Percentiles rank a stretch among this genome's conserved stretches.
Evolutionary conservation across 2,329 filamentous ascomycete species (phyloP).

Genomic region (Canariomyces notabilis): DNA sequence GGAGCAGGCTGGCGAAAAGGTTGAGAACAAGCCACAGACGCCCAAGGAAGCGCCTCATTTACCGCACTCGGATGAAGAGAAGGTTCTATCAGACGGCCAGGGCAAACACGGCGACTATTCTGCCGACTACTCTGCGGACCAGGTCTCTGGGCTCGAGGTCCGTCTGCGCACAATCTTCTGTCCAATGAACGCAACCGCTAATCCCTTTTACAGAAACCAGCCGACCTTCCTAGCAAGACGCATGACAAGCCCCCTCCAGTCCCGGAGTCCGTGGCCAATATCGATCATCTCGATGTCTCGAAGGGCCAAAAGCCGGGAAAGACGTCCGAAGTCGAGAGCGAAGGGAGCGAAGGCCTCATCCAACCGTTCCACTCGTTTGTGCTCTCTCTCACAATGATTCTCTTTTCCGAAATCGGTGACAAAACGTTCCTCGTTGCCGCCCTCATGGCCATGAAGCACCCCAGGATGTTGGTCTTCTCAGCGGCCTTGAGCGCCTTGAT

Average conservation of each 20-base stretch:
- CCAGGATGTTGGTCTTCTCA: constrained; percentile 86
- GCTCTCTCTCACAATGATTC: constrained; percentile 93
- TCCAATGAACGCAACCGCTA: constrained; percentile 1
- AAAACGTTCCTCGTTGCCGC: constrained; percentile 97
- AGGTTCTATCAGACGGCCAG: constrained; percentile 44
- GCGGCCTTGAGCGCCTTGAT: constrained; percentile 89
- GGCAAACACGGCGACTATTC: constrained; percentile 35
- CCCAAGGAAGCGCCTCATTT: constrained; percentile 82
- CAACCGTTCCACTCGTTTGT: constrained; percentile 83
- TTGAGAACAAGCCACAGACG: constrained; percentile 70
- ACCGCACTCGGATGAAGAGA: constrained; percentile 74
- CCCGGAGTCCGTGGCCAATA: constrained; percentile 59
- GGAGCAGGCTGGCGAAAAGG: constrained; percentile 60
- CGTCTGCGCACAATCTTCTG: constrained; percentile 12
- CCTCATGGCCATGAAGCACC: constrained; percentile 98
- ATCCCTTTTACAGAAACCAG: constrained; percentile 61
- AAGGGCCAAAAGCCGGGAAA: constrained; percentile 34
- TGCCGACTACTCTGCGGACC: constrained; percentile 34
- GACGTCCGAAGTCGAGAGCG: constrained; percentile 33
- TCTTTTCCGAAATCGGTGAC: constrained; percentile 94
- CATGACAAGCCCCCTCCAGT: constrained; percentile 69
- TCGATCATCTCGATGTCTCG: constrained; percentile 55
- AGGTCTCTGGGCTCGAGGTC: constrained; percentile 55
- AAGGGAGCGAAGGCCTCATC: constrained; percentile 58
- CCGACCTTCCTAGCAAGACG: constrained; percentile 71